Evolutionary conservation across 2,329 filamentous ascomycete species (phyloP).

Genomic region (Exophiala sp.): DNA sequence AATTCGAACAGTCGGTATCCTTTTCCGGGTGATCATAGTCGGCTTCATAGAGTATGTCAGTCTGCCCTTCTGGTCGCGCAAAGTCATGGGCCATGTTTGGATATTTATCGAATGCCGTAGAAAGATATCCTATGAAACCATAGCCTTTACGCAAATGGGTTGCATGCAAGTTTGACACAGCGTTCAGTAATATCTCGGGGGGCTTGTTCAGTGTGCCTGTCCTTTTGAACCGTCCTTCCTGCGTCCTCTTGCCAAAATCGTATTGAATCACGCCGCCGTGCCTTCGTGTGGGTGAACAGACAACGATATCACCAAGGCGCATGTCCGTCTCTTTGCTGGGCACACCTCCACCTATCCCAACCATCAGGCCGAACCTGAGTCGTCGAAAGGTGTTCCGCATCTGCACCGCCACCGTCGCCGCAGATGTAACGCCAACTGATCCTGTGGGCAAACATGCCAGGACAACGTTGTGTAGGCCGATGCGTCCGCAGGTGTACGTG

Average conservation of each 20-base stretch:
- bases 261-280: conserved; percentile 12
- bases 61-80: background rate
- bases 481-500: too few species aligned
- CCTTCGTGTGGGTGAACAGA: conserved; percentile 4
- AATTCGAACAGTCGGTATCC: background rate
- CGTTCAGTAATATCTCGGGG: background rate
- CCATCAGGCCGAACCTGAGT: conserved; percentile 28
- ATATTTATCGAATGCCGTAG: conserved; percentile 1
- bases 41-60: background rate
- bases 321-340: conserved; percentile 14
- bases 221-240: conserved; percentile 2
- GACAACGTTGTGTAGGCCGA: too few species aligned
- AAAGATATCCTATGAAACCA: background rate
- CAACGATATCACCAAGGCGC: conserved; percentile 22
- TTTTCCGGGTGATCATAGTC: background rate
- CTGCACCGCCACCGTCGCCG: too few species aligned
- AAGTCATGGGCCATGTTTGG: background rate
- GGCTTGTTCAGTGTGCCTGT: conserved; percentile 12
- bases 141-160: background rate
- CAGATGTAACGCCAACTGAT: too few species aligned
- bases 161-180: too few species aligned
- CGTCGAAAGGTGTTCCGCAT: conserved; percentile 20
- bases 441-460: too few species aligned
- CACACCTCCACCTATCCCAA: conserved; percentile 31
- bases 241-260: conserved; percentile 11